Evolutionary conservation across 2,329 filamentous ascomycete genomes (phyloP).

Genomic region (Neofusicoccum laricinum): DNA sequence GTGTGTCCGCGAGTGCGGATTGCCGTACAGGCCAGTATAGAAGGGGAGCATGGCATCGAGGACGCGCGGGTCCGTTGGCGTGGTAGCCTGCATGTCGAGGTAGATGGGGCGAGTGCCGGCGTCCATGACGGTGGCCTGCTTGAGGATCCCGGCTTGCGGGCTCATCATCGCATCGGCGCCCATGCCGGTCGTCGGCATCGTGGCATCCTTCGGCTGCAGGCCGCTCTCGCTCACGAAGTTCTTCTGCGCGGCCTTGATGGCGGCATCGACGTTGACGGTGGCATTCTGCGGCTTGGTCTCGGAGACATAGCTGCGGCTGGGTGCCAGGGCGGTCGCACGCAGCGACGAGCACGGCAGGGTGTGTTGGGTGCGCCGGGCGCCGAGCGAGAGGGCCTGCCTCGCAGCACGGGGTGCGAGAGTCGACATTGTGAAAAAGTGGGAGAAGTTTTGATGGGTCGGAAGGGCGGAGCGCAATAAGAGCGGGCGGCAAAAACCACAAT

Average conservation of each 20-base stretch:
- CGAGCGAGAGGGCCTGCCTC: slow-evolving; percentile 69
- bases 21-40: slow-evolving; percentile 90
- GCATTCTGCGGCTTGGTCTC: slow-evolving; percentile 76
- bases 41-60: slow-evolving; percentile 96
- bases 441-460: slow-evolving; percentile 1
- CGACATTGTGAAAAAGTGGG: slow-evolving; percentile 38
- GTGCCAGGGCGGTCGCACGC: slow-evolving; percentile 38
- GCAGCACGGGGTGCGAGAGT: slow-evolving; percentile 61
- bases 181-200: slow-evolving; percentile 57
- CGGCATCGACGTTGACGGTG: slow-evolving; percentile 76
- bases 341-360: slow-evolving; percentile 40
- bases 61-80: slow-evolving; percentile 89
- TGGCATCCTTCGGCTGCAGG: slow-evolving; percentile 52
- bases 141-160: slow-evolving; percentile 79
- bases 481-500: slow-evolving; percentile 13
- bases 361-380: slow-evolving; percentile 46
- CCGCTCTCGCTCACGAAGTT: slow-evolving; percentile 65
- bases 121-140: slow-evolving; percentile 89
- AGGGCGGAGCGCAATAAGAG: slow-evolving; percentile 18
- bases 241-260: slow-evolving; percentile 83
- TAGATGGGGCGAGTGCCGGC: slow-evolving; percentile 93
- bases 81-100: slow-evolving; percentile 97
- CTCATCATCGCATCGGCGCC: slow-evolving; percentile 69
- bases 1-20: slow-evolving; percentile 95
- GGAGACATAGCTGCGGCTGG: slow-evolving; percentile 72